phyloP scores from a whole-genome alignment of 805 yeast species.

The Saccharomycopsis fodiens region DNA sequence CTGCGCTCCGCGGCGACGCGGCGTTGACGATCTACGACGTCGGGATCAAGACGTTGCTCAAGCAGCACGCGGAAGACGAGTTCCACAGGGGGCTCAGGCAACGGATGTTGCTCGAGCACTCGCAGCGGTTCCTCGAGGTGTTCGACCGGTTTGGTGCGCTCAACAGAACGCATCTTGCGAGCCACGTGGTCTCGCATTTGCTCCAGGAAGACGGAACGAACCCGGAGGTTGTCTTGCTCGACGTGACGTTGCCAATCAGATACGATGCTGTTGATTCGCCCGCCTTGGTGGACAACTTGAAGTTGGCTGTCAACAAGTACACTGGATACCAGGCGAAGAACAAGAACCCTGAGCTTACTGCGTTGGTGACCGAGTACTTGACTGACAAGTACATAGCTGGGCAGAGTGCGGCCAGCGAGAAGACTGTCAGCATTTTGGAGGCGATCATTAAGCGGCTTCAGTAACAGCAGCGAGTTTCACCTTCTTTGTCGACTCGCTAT shows the following conservation, averaged over 20 bases:
- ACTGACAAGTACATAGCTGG: slow-evolving; percentile 6
- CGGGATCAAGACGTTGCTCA: slow-evolving; percentile 42
- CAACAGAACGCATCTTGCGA: slow-evolving; percentile 58
- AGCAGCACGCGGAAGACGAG: slow-evolving; percentile 26
- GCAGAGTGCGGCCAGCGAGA: slow-evolving; percentile 16
- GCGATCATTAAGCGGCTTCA: slow-evolving; percentile 26
- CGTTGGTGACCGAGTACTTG: slow-evolving; percentile 29
- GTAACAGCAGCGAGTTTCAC: neutral
- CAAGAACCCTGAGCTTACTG: slow-evolving; percentile 31
- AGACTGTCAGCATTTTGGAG: slow-evolving; percentile 24
- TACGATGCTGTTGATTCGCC: slow-evolving; percentile 33
- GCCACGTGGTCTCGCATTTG: slow-evolving; percentile 54
- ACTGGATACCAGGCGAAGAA: slow-evolving; percentile 43
- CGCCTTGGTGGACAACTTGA: slow-evolving; percentile 51
- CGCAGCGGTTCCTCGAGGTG: slow-evolving; percentile 40
- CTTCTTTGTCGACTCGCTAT: neutral
- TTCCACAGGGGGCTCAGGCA: slow-evolving; percentile 27
- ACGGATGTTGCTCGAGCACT: slow-evolving; percentile 34
- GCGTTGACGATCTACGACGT: slow-evolving; percentile 65
- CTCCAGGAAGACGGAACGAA: slow-evolving; percentile 34
- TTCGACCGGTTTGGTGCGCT: slow-evolving; percentile 64
- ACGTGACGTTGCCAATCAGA: slow-evolving; percentile 63
- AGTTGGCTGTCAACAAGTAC: slow-evolving; percentile 64
- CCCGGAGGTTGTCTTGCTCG: slow-evolving; percentile 37
- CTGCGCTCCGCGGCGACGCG: slow-evolving; percentile 68